These are phyloP conservation scores for Lithohypha guttulata DNA, from an alignment of 2,329 filamentous ascomycete genomes.

Conservation along the genomic window DNA sequence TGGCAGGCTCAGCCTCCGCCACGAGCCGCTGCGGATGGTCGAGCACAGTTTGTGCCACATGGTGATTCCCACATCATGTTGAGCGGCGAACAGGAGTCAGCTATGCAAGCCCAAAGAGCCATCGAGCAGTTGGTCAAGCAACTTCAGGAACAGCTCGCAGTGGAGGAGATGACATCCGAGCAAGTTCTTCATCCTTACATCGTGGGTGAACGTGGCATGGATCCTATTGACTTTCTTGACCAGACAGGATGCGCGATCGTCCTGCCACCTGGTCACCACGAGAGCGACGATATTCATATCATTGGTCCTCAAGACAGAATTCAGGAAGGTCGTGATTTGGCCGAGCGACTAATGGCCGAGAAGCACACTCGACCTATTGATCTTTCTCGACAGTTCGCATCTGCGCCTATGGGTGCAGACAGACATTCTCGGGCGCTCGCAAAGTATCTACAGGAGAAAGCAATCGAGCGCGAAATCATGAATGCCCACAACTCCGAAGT, in stretches of 20 bases:
- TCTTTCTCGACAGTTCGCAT: slow-evolving; percentile 66
- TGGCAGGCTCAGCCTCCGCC: slow-evolving; percentile 60
- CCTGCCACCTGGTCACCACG: slow-evolving; percentile 61
- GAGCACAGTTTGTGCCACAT: slow-evolving; percentile 58
- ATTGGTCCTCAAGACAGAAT: slow-evolving; percentile 69
- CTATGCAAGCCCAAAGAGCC: slow-evolving; percentile 66
- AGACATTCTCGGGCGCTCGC: slow-evolving; percentile 77
- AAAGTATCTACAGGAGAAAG: slow-evolving; percentile 72
- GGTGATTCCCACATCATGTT: slow-evolving; percentile 71
- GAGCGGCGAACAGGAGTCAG: slow-evolving; percentile 71
- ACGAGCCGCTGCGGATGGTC: slow-evolving; percentile 39
- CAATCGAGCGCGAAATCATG: slow-evolving; percentile 74
- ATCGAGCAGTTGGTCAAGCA: slow-evolving; percentile 70
- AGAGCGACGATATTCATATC: slow-evolving; percentile 74
- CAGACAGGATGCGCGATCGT: slow-evolving; percentile 87
- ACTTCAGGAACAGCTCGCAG: slow-evolving; percentile 62
- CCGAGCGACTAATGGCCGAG: slow-evolving; percentile 76
- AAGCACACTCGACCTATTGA: slow-evolving; percentile 81
- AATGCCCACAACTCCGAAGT: slow-evolving; percentile 74
- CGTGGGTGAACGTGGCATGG: slow-evolving; percentile 69
- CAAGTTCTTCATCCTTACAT: slow-evolving; percentile 90
- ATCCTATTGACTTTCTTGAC: slow-evolving; percentile 74
- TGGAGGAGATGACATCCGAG: slow-evolving; percentile 72
- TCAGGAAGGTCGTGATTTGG: slow-evolving; percentile 64
- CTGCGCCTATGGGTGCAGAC: slow-evolving; percentile 59